Conservation (phyloP, 176 grass and related monocot species). For the Typha latifolia region DNA sequence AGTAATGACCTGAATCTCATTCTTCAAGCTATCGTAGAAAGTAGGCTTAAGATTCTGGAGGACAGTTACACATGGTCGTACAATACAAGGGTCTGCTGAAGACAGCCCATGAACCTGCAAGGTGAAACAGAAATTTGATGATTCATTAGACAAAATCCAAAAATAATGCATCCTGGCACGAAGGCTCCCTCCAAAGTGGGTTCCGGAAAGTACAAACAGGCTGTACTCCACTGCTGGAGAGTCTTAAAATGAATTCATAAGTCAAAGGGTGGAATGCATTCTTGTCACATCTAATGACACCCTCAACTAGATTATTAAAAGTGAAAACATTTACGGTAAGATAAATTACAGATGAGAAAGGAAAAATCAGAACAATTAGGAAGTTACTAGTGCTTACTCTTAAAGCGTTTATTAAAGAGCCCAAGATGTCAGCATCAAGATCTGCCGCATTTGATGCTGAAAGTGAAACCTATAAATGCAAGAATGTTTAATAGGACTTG, state of each 20-base stretch:
- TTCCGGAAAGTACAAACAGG: too few relatives aligned
- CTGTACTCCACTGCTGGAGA: too few relatives aligned
- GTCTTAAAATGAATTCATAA: too few relatives aligned
- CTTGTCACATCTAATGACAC: too few relatives aligned
- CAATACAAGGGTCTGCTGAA: slow-evolving; percentile 37
- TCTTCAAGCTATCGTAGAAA: slow-evolving; percentile 65
- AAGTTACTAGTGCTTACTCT: slow-evolving; percentile 35
- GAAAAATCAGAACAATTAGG: slow-evolving; percentile 12
- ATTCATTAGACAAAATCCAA: slow-evolving; percentile 20
- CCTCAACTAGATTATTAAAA: too few relatives aligned
- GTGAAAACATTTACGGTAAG: too few relatives aligned
- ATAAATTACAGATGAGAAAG: slow-evolving; percentile 2
- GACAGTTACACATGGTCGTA: slow-evolving; percentile 53
- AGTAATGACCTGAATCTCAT: slow-evolving; percentile 40
- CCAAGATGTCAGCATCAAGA: slow-evolving; percentile 28
- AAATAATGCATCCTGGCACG: too few relatives aligned
- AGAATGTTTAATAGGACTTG: neutral
- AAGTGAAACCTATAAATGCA: slow-evolving; percentile 38
- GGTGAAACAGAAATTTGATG: slow-evolving; percentile 28
- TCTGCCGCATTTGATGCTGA: slow-evolving; percentile 25
- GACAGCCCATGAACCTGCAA: slow-evolving; percentile 56
- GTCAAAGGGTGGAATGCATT: too few relatives aligned
- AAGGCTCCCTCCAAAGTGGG: too few relatives aligned
- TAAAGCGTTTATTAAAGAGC: slow-evolving; percentile 48
- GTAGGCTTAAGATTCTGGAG: slow-evolving; percentile 39